Conservation (phyloP, 306 rosid species). For the Cucumis sativus region DNA sequence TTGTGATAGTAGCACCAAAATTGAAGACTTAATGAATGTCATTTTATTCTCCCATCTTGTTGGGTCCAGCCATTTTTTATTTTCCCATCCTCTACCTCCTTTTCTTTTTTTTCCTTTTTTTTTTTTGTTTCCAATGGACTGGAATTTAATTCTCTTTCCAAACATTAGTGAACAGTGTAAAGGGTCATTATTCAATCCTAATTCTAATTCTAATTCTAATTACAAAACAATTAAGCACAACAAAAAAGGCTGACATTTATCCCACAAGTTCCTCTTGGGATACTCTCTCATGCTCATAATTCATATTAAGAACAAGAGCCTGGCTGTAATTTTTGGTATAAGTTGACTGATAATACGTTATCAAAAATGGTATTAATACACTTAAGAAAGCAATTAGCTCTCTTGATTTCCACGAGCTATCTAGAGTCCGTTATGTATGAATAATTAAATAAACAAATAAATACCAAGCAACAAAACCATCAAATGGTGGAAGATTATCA, state of each 20-base stretch:
- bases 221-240: background rate
- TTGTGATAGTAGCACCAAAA: background rate
- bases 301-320: background rate
- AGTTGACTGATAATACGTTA: background rate
- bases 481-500: constrained; percentile 6
- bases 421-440: background rate
- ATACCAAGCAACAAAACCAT: background rate
- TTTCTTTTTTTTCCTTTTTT: background rate
- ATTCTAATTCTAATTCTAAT: background rate
- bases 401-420: background rate
- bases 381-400: background rate
- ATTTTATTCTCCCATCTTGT: background rate
- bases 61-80: background rate
- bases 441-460: background rate
- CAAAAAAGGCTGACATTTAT: background rate
- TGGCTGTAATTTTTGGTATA: background rate
- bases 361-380: background rate
- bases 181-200: background rate
- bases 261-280: background rate
- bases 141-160: background rate
- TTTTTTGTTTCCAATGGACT: background rate
- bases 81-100: background rate
- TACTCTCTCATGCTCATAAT: background rate
- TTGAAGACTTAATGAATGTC: background rate
- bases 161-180: background rate